phyloP scores from a whole-genome alignment of 2,329 filamentous ascomycete genomes.

The Talaromyces funiculosus region DNA sequence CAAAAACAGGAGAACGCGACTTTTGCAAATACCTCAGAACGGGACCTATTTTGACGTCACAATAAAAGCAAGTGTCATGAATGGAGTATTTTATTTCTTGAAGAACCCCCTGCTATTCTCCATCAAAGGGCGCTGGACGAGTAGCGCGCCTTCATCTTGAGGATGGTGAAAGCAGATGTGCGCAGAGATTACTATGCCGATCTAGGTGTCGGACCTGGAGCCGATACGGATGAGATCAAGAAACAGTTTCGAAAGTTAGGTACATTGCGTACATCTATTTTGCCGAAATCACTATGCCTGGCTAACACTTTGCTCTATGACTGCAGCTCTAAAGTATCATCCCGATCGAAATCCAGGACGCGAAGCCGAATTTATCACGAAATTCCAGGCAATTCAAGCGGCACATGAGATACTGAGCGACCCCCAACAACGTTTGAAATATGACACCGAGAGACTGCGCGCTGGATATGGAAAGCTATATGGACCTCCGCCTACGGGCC shows the following conservation, averaged over 20 bases:
- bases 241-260: conserved; percentile 81
- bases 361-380: conserved; percentile 71
- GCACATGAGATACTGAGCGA: conserved; percentile 73
- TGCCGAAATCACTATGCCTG: not conserved
- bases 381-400: conserved; percentile 80
- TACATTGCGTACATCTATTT: conserved; percentile 28
- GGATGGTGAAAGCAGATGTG: conserved; percentile 64
- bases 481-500: conserved; percentile 20
- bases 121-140: conserved; percentile 14
- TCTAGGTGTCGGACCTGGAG: conserved; percentile 63
- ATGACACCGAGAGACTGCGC: conserved; percentile 57
- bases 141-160: conserved; percentile 25
- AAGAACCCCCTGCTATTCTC: not conserved
- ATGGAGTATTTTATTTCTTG: conserved; percentile 15
- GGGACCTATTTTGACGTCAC: not conserved
- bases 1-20: not conserved
- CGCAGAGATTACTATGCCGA: conserved; percentile 79
- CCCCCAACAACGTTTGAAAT: conserved; percentile 52
- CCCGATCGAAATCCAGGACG: conserved; percentile 82
- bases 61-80: conserved; percentile 8
- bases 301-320: not conserved
- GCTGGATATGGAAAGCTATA: conserved; percentile 38
- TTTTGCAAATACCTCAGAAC: not conserved
- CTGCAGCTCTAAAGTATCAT: conserved; percentile 71
- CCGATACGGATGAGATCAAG: conserved; percentile 70